These are phyloP conservation scores for Cladobotryum protrusum DNA, from an alignment of 2,329 filamentous ascomycete species.

Conservation along the genomic window DNA sequence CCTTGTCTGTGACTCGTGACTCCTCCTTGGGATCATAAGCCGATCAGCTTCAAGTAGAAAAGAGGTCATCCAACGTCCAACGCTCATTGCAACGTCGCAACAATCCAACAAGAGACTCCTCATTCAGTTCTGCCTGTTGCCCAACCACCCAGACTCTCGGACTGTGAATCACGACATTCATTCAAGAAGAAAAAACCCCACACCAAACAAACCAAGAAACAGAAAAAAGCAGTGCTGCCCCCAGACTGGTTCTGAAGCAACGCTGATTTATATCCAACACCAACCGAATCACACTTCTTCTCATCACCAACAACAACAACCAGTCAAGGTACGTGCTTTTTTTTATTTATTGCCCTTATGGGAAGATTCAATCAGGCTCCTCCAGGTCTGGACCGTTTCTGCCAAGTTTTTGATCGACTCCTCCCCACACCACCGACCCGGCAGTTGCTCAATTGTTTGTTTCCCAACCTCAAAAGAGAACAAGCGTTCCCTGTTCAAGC, in stretches of 20 bases:
- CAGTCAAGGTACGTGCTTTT: conserved; percentile 1
- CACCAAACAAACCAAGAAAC: too few species aligned
- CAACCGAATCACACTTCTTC: background rate
- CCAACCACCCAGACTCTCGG: conserved; percentile 16
- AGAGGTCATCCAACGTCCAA: background rate
- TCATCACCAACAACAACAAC: background rate
- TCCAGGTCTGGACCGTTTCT: too few species aligned
- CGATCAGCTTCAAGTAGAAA: background rate
- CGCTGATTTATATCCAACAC: conserved; percentile 3
- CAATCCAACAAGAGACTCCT: background rate
- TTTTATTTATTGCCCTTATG: conserved; percentile 3
- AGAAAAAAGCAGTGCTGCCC: conserved; percentile 10
- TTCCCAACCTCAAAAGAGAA: too few species aligned
- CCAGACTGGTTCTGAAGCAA: conserved; percentile 20
- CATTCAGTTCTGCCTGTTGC: conserved; percentile 18
- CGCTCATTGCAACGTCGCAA: conserved; percentile 7
- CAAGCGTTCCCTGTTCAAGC: too few species aligned
- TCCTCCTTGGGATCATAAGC: background rate
- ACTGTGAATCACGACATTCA: background rate
- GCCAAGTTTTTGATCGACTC: too few species aligned
- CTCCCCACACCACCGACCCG: too few species aligned
- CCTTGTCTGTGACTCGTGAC: background rate
- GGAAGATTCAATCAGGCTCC: too few species aligned
- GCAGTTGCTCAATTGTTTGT: too few species aligned
- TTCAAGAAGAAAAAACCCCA: background rate